These are phyloP conservation scores for Komagataella mondaviorum DNA, from an alignment of 805 yeast species.

Conservation along the genomic window DNA sequence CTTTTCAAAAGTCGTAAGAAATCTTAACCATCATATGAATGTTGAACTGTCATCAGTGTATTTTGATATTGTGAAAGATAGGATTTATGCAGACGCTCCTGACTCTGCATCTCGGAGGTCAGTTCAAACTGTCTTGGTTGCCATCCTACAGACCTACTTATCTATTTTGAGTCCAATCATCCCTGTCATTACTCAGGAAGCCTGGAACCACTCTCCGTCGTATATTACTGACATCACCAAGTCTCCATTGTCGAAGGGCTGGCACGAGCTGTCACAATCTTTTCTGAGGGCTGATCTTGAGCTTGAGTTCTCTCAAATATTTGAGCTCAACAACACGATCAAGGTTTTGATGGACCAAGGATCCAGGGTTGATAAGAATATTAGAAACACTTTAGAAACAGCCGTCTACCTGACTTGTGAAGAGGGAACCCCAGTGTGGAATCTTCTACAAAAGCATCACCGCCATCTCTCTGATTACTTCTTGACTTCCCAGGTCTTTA, in stretches of 20 bases:
- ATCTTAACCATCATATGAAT: slow-evolving; percentile 59
- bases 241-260: slow-evolving; percentile 36
- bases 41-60: slow-evolving; percentile 68
- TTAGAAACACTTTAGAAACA: slow-evolving; percentile 48
- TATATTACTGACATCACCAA: slow-evolving; percentile 11
- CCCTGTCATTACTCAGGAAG: slow-evolving; percentile 82
- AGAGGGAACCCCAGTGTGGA: slow-evolving; percentile 3
- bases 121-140: slow-evolving; percentile 50
- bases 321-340: slow-evolving; percentile 34
- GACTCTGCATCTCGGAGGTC: slow-evolving; percentile 37
- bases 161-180: slow-evolving; percentile 65
- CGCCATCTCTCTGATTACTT: slow-evolving; percentile 44
- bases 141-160: slow-evolving; percentile 47
- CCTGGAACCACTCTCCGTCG: slow-evolving; percentile 49
- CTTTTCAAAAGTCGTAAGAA: slow-evolving; percentile 58
- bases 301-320: slow-evolving; percentile 23
- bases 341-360: slow-evolving; percentile 43
- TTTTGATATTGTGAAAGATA: slow-evolving; percentile 78
- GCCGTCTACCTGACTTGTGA: slow-evolving; percentile 23
- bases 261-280: slow-evolving; percentile 21
- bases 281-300: slow-evolving; percentile 23
- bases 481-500: slow-evolving; percentile 46
- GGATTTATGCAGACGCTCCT: slow-evolving; percentile 56
- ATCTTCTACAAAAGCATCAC: slow-evolving; percentile 13
- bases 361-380: slow-evolving; percentile 32